Base-by-base conservation (phyloP, 345 rosid species). In the Moringa oleifera region DNA sequence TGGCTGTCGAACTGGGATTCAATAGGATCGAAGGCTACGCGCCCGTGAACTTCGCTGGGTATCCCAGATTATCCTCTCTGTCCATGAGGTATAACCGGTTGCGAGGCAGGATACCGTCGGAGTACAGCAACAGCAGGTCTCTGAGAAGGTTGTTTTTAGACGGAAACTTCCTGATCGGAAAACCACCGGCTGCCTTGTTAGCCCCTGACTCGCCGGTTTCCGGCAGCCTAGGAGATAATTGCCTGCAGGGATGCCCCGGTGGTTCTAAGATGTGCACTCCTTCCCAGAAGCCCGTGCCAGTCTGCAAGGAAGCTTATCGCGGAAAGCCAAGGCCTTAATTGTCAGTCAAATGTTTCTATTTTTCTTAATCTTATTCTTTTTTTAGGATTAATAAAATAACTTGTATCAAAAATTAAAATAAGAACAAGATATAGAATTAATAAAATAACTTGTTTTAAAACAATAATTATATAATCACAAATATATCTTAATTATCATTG, bases 211-310 rank as follows among this genome's bases (percentile, higher is more conserved):
- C 49, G 18, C 56, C 71, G 50, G 83, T 92, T 16, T 64, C 78
- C 64, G 96, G 98, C 20, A 93, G 97, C 72, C 67, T 93, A 64
- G 98, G 93, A 65, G 79, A 90, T 82, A 93, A 93, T 73, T 93
- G 98, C 68, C 82, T 89, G 47, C 71, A 66, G 67, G 83, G 61
- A 51, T 93, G 98, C 71, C 95, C 98, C 50, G 81, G 77, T n/a
- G 75, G 84, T 46, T 83, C 85, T 22, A 80, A 75, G 83, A 83
- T 93, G 63, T 93, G 98, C 59, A 65, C 67, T 37, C 91, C 94
- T 21, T 79, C 90, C 23, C 98, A 93, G 75, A 93, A 93, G 68
- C 75, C 98, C 17, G 66, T 54, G 33, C 69, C 83, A 12, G 63
- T 85, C 10, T 93, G 98, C 63, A 85, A 75, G 68, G 94, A 69